A percentile compares a stretch with the other conserved stretches of the same genome.
Evolutionary conservation across 2,329 filamentous ascomycete genomes (phyloP).

Genomic region (Penicillium sclerotigenum): DNA sequence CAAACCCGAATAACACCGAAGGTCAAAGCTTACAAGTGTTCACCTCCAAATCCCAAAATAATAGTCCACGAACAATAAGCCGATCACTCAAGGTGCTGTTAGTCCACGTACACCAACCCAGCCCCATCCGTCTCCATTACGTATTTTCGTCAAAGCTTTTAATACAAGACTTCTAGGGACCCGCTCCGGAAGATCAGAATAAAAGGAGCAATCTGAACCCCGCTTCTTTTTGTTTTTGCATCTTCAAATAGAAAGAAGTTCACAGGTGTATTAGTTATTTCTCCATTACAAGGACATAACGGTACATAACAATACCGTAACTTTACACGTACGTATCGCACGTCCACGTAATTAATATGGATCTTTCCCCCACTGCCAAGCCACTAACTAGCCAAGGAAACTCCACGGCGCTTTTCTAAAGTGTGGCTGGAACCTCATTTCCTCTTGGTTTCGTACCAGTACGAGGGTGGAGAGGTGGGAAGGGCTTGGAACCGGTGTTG

Average conservation of each 20-base stretch:
- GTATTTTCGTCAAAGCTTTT: neutral
- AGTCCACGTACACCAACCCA: neutral
- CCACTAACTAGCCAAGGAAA: constrained; percentile 9
- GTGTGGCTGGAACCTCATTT: constrained; percentile 2
- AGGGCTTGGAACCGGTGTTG: neutral
- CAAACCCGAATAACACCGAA: neutral
- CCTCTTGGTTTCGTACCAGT: constrained; percentile 7
- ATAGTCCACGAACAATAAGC: neutral
- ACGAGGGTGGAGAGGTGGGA: neutral
- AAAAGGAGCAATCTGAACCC: neutral
- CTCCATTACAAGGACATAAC: neutral
- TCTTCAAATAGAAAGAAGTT: neutral
- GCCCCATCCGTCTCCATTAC: neutral
- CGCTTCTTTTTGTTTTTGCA: neutral
- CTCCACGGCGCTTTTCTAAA: neutral
- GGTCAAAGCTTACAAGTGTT: neutral
- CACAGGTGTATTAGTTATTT: neutral
- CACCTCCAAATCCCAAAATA: neutral
- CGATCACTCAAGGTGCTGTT: neutral
- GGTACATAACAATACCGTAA: neutral
- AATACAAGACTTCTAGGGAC: neutral
- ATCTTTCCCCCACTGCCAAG: constrained; percentile 12
- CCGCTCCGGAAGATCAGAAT: neutral
- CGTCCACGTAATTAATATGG: neutral
- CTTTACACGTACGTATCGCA: neutral